Conservation (phyloP, 2,329 filamentous ascomycete genomes). For the Xylariaceae sp. region DNA sequence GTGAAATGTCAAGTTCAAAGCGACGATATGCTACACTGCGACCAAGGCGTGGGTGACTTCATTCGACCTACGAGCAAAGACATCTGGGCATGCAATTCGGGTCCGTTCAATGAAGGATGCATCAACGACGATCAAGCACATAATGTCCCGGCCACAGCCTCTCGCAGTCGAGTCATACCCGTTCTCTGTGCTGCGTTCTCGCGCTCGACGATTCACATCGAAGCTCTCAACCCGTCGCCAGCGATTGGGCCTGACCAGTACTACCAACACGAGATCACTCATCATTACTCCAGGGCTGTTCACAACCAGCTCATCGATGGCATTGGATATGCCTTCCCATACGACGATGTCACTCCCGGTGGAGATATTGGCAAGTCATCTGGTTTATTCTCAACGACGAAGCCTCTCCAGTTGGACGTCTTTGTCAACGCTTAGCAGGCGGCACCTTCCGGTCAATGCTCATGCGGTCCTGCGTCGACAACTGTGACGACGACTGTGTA, state of each 20-base stretch:
- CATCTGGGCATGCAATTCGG: slow-evolving; percentile 48
- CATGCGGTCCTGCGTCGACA: background rate
- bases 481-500: background rate
- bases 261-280: slow-evolving; percentile 40
- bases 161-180: slow-evolving; percentile 40
- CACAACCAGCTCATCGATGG: slow-evolving; percentile 57
- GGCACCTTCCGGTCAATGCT: background rate
- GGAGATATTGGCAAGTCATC: slow-evolving; percentile 45
- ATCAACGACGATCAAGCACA: no score
- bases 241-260: slow-evolving; percentile 32
- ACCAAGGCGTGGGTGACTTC: slow-evolving; percentile 38
- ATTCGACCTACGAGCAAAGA: slow-evolving; percentile 40
- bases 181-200: slow-evolving; percentile 47
- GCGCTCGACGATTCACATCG: slow-evolving; percentile 42
- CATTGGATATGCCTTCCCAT: slow-evolving; percentile 62
- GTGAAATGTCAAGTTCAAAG: slow-evolving; percentile 36
- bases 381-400: slow-evolving; percentile 37
- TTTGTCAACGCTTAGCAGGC: slow-evolving; percentile 12
- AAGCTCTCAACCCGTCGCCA: slow-evolving; percentile 41
- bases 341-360: slow-evolving; percentile 60
- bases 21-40: slow-evolving; percentile 33
- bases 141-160: slow-evolving; percentile 24
- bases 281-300: slow-evolving; percentile 57
- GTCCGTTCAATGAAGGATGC: slow-evolving; percentile 34
- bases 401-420: slow-evolving; percentile 5